A percentile compares a stretch with the other conserved stretches of the same genome.
phyloP scores from a whole-genome alignment of 768 basidiomycete genomes.

The Vararia minispora region DNA sequence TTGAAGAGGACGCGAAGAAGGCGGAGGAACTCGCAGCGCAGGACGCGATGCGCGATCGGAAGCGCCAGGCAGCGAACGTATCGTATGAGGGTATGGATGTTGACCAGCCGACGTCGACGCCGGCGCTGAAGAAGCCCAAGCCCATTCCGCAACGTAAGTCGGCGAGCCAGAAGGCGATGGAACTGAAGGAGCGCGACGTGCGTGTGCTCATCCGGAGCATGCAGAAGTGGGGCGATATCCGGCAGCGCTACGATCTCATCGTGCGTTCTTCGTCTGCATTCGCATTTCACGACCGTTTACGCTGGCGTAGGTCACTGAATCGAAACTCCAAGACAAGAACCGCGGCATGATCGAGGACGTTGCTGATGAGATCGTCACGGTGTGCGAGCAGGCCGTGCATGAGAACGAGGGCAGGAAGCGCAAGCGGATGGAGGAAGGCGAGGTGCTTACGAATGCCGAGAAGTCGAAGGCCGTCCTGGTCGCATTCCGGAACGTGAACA shows the following conservation, averaged over 20 bases:
- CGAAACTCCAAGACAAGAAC: slow-evolving; percentile 91
- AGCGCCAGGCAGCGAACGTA: slow-evolving; percentile 76
- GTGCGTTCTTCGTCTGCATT: slow-evolving; percentile 38
- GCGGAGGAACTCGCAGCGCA: slow-evolving; percentile 60
- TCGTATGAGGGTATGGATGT: slow-evolving; percentile 94
- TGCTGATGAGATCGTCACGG: slow-evolving; percentile 84
- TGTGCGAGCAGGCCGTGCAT: slow-evolving; percentile 74
- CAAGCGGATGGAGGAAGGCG: slow-evolving; percentile 64
- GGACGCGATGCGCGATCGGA: slow-evolving; percentile 55
- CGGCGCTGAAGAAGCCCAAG: slow-evolving; percentile 67
- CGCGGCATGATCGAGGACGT: slow-evolving; percentile 84
- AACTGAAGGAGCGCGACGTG: slow-evolving; percentile 94
- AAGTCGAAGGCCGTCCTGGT: slow-evolving; percentile 97
- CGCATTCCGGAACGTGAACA: slow-evolving; percentile 77
- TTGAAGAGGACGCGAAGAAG: slow-evolving; percentile 67
- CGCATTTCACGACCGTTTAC: slow-evolving; percentile 4
- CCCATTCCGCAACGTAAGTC: slow-evolving; percentile 73
- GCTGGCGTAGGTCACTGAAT: slow-evolving; percentile 59
- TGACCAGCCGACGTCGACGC: slow-evolving; percentile 51
- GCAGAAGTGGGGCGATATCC: slow-evolving; percentile 96
- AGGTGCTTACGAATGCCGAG: slow-evolving; percentile 84
- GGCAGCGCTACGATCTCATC: slow-evolving; percentile 87
- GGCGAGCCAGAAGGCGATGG: slow-evolving; percentile 89
- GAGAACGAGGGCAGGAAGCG: slow-evolving; percentile 79
- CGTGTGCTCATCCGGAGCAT: slow-evolving; percentile 91